Conservation (phyloP, 305 asterid species). For the Plantago lanceolata region DNA sequence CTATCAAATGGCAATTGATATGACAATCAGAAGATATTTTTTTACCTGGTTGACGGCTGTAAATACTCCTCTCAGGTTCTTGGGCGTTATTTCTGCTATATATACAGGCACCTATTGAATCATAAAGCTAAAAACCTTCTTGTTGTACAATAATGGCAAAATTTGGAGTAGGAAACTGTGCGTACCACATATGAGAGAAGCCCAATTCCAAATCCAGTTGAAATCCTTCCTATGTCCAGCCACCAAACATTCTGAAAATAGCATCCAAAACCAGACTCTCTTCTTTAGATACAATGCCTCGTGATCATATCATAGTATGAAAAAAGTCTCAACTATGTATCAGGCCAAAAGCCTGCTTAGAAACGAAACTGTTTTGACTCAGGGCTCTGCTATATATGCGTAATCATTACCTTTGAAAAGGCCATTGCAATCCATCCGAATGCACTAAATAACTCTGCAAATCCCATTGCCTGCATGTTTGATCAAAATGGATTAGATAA, state of each 20-base stretch:
- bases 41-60: constrained; percentile 78
- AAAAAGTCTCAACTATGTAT: too few relatives aligned
- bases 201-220: constrained; percentile 70
- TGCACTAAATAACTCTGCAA: constrained; percentile 38
- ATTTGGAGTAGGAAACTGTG: constrained; percentile 14
- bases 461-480: constrained; percentile 45
- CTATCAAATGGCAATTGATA: constrained; percentile 1
- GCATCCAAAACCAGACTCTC: neutral
- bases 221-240: constrained; percentile 76
- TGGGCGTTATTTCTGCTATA: constrained; percentile 85
- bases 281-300: neutral
- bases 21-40: neutral
- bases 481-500: constrained; percentile 4
- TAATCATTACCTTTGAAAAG: constrained; percentile 38
- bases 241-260: constrained; percentile 53
- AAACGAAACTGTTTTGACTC: neutral
- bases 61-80: constrained; percentile 77
- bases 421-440: constrained; percentile 51
- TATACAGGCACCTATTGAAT: constrained; percentile 70
- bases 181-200: constrained; percentile 66
- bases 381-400: neutral
- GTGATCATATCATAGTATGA: neutral
- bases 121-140: constrained; percentile 22
- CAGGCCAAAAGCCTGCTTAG: neutral
- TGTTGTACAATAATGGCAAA: constrained; percentile 1